Evolutionary conservation across 306 rosid genomes (phyloP).

Genomic region (Acacia melanoxylon): DNA sequence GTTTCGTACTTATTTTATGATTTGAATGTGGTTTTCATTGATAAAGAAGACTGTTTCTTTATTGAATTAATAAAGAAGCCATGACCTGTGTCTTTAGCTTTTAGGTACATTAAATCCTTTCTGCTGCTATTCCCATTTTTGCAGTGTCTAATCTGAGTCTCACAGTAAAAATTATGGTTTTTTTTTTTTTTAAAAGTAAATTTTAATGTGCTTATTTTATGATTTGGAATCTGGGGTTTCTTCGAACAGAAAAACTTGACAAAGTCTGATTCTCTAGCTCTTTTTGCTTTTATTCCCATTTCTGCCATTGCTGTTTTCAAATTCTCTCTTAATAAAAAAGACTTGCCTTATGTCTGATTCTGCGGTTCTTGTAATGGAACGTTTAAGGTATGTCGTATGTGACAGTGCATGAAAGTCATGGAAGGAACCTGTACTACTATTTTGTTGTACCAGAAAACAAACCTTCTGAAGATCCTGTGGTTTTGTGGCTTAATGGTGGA

Average conservation of each 20-base stretch:
- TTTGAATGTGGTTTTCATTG: neutral
- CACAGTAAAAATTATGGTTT: neutral
- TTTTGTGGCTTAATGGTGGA: conserved; percentile 96
- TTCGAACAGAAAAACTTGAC: conserved; percentile 32
- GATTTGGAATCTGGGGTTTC: neutral
- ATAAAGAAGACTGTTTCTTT: neutral
- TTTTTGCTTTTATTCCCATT: conserved; percentile 23
- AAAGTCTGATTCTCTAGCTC: conserved; percentile 10
- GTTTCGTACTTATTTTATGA: neutral
- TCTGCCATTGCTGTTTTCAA: neutral
- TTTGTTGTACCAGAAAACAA: conserved; percentile 73
- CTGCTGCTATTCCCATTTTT: neutral
- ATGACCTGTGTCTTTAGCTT: neutral
- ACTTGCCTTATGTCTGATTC: neutral
- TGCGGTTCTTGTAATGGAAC: neutral
- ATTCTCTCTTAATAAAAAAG: neutral
- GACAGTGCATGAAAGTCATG: conserved; percentile 39
- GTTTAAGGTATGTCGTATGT: conserved; percentile 25
- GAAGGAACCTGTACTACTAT: conserved; percentile 74
- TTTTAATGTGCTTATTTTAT: neutral
- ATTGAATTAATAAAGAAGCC: too few species aligned
- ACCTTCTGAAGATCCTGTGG: conserved; percentile 81
- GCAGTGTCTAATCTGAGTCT: neutral
- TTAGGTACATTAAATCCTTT: neutral
- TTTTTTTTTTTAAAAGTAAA: neutral